These are phyloP conservation scores for Taphrina communis DNA, from an alignment of 1,139 yeast genomes.

Conservation along the genomic window DNA sequence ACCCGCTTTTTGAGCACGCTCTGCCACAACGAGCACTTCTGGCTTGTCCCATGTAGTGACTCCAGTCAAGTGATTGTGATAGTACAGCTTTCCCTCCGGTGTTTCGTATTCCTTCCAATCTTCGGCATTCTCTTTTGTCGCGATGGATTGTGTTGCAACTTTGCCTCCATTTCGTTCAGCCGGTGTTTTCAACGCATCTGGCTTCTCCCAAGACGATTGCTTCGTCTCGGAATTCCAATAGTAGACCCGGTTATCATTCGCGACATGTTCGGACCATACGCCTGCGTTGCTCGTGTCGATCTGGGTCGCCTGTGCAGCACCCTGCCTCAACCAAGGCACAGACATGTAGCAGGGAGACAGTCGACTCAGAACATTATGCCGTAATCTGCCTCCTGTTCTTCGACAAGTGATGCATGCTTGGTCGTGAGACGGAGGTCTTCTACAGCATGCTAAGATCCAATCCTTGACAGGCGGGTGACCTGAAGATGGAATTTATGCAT, in stretches of 20 bases:
- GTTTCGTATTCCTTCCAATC: constrained; percentile 71
- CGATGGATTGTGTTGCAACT: not conserved
- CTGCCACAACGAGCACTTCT: constrained; percentile 22
- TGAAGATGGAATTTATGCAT: not conserved
- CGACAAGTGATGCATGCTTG: too few species aligned
- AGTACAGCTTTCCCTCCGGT: constrained; percentile 74
- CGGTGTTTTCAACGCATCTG: constrained; percentile 59
- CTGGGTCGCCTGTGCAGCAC: not conserved
- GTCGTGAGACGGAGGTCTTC: too few species aligned
- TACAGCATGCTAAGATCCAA: too few species aligned
- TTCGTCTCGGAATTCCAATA: constrained; percentile 71
- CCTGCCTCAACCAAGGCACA: constrained; percentile 24
- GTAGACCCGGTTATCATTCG: constrained; percentile 71
- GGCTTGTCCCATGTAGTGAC: constrained; percentile 87
- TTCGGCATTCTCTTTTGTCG: constrained; percentile 47
- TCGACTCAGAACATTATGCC: too few species aligned
- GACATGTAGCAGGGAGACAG: constrained; percentile 2
- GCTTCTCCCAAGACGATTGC: constrained; percentile 83
- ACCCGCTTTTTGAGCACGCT: not conserved
- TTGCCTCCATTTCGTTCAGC: constrained; percentile 47
- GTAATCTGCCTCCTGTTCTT: too few species aligned
- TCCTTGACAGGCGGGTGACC: too few species aligned
- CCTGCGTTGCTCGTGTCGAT: not conserved
- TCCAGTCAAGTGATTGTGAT: constrained; percentile 68
- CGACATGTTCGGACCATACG: constrained; percentile 50